Evolutionary conservation across 805 yeast species (phyloP), one percentile per base, ranked within the genome.

Genomic region (Deakozyma indianensis): DNA sequence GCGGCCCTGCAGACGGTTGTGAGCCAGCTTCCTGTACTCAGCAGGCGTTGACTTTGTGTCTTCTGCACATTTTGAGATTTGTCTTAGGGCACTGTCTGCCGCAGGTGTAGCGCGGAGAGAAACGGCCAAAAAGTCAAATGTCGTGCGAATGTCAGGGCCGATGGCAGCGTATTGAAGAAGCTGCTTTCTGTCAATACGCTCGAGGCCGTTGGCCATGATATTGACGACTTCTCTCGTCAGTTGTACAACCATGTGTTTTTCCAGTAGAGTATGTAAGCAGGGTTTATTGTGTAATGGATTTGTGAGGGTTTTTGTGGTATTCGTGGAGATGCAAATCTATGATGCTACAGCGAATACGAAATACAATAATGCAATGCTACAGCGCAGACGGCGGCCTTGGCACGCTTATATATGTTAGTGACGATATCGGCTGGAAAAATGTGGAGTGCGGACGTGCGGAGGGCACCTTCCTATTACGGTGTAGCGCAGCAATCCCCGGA

Each of bases 1-100:
- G 20, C 42, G 41, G 2, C 53, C 54, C 41, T 54, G 56, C 1
- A 53, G 15, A 9, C 49, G 41, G 22, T 47, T 43, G n/a, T 45
- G 22, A 2, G 51, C 42, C 4, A 53, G 16, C 22, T 51, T 42
- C 15, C 56, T 40, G 38, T 42, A 51, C 3, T 41, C 23, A 14
- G 23, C n/a, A 16, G 23, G 23, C 7, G 42, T 11, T 7, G 42
- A 5, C 7, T 7, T 16, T 4, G 25, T 14, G n/a, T 22, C 5
- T 5, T 7, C 18, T 5, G 16, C 5, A n/a, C 24, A 11, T 15
- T 23, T 40, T 7, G n/a, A 4, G 24, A 22, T 18, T 24, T 23
- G 42, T 5, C 22, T 15, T 20, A 40, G n/a, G 25, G 42, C 42
- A 5, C 22, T 23, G 22, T 22, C 42, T 5, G 42, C 27, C 5